Base-by-base conservation (phyloP, 2,329 filamentous ascomycete genomes). In the Claviceps purpurea region DNA sequence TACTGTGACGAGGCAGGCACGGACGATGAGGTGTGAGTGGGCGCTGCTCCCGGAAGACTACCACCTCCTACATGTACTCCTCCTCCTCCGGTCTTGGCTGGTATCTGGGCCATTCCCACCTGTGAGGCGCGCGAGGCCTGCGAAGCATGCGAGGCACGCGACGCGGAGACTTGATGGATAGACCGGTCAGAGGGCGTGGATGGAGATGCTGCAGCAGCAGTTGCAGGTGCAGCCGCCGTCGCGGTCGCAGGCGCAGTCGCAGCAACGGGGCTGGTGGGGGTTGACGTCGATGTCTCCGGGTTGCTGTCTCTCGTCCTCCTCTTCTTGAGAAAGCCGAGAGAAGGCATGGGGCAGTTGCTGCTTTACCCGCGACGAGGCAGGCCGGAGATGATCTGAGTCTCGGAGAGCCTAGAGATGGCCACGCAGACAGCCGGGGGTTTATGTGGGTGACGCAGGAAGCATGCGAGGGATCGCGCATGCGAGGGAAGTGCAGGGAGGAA, bases 241-340 rank as follows among this genome's bases (percentile, higher is more conserved):
- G 46, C 46, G 37, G 13, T 24, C 8, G 34, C 45, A 3, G 45
- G 14, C 13, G 46, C 46, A 16, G 18, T 14, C 20, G 79, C 76
- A 55, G 81, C 82, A 61, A 81, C 72, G 55, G 80, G 78, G 63
- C 80, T 83, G 58, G 76, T 77, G 60, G 80, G 76, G 67, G 85
- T 85, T 59, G 76, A 76, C 63, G 82, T 76, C 64, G 82, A 81
- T 61, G 77, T 78, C 67, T 87, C 82, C 67, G 80, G 76, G 66
- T 83, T 80, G 66, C 82, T 86, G 75, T 96, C 89, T 81, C 89
- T 94, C 73, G 89, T 95, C 81, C 89, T 85, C 80, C 95, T 95
- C 81, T 95, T 97, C 81, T 96, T 96, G 68, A 97, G 82, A 68
- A 96, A 89, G 71, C 89, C 89, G 76, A 96, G 81, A 70, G 81